These are phyloP conservation scores for Saccharomycopsis amapae DNA, from an alignment of 805 yeast species.

Conservation along the genomic window DNA sequence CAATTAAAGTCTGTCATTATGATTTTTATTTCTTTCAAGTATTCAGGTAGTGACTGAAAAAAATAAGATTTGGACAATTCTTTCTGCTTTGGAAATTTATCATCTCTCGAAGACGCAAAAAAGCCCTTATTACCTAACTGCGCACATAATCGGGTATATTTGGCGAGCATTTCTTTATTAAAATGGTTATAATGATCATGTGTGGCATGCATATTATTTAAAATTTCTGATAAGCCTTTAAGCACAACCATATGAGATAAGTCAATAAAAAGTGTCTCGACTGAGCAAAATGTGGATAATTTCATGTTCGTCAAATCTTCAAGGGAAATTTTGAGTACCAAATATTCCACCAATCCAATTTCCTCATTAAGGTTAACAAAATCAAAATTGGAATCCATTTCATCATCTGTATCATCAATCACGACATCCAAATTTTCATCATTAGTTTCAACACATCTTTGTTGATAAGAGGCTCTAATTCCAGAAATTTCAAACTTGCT, in stretches of 20 bases:
- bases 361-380: constrained; percentile 7
- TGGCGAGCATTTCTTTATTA: constrained; percentile 16
- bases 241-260: constrained; percentile 27
- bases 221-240: constrained; percentile 26
- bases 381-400: constrained; percentile 2
- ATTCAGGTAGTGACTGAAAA: constrained; percentile 30
- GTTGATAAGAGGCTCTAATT: constrained; percentile 13
- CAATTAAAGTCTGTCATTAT: constrained; percentile 25
- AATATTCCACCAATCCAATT: constrained; percentile 9
- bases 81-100: constrained; percentile 1
- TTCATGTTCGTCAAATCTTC: constrained; percentile 25
- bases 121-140: too few species aligned
- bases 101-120: not conserved
- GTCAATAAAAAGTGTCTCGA: constrained; percentile 26
- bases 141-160: too few species aligned
- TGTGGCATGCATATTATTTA: constrained; percentile 21
- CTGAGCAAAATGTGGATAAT: constrained; percentile 22
- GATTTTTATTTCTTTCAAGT: constrained; percentile 29
- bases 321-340: constrained; percentile 9
- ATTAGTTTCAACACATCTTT: not conserved
- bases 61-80: constrained; percentile 25
- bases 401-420: not conserved
- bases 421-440: not conserved
- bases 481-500: constrained; percentile 24
- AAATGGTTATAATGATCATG: constrained; percentile 20